Percentiles rank a stretch among this genome's conserved stretches.
These are phyloP conservation scores for Cicer pinnatifidum DNA, from an alignment of 306 rosid species.

Conservation along the genomic window DNA sequence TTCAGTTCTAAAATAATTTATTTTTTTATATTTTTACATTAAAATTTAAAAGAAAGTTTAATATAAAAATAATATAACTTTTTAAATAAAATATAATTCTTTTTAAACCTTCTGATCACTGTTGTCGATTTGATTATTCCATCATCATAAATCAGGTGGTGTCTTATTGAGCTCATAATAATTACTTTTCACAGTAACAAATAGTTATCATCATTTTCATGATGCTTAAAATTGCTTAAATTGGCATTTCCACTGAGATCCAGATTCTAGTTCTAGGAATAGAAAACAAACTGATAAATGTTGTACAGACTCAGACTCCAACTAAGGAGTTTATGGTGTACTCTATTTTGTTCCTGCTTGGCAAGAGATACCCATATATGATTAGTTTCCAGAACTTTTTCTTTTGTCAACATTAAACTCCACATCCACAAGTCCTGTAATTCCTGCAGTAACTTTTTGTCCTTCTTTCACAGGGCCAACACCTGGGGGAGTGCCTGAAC, in stretches of 20 bases:
- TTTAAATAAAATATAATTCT: too few species aligned
- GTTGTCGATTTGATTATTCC: too few species aligned
- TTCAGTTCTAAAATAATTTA: too few species aligned
- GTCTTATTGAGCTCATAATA: background rate
- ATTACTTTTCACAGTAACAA: conserved; percentile 6
- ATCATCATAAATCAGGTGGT: conserved; percentile 15
- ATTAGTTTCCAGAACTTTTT: conserved; percentile 44
- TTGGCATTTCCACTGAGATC: conserved; percentile 14
- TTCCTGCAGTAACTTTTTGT: conserved; percentile 84
- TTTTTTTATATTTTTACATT: too few species aligned
- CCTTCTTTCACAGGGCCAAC: conserved; percentile 95
- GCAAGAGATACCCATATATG: conserved; percentile 33
- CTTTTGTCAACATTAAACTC: conserved; percentile 71
- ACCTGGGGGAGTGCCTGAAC: conserved; percentile 91
- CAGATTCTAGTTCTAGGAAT: conserved; percentile 24
- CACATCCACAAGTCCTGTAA: conserved; percentile 76
- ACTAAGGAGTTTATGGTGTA: conserved; percentile 20
- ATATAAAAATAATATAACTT: too few species aligned
- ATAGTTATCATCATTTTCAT: conserved; percentile 21
- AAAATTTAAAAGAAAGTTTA: too few species aligned
- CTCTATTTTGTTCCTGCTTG: conserved; percentile 20
- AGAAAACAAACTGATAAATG: conserved; percentile 4
- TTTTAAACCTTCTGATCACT: too few species aligned
- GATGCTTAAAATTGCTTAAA: conserved; percentile 32
- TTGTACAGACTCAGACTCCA: background rate